Evolutionary conservation across 257 asterid species (phyloP), one percentile per base, ranked within the genome.

Genomic region (Capsicum baccatum): DNA sequence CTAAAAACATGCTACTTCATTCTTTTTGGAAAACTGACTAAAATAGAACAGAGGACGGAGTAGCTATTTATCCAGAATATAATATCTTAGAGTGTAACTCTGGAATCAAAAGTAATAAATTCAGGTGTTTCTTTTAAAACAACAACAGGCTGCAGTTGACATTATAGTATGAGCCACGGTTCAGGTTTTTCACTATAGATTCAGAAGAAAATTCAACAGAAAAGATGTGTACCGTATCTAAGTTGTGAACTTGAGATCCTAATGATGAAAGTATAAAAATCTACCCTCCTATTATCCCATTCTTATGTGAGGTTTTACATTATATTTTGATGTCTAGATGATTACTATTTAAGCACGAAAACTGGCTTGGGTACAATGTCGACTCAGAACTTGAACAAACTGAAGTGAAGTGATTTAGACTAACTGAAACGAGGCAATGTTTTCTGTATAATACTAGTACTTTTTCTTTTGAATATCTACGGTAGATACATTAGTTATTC

Each of bases 21-120:
- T 67, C 42, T 66, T 35, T 56, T 67, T 8, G 74, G 74, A 15
- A 67, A 67, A 67, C 12, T 6, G 19, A 67, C 74, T 67, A 35
- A 35, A 74, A 33, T 73, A 42, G 80, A 73, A n/a, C 26, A 71
- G 11, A 47, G 39, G 11, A 47, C 11, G 80, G 39, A 74, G 8
- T 76, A 76, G 21, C 81, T 76, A 16, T 21, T 76, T 76, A 8
- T 52, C 47, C 81, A 76, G 7, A 44, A 76, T 21, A 52, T 76
- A 50, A 52, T 74, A 74, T 76, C 12, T 52, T 76, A 21, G 52
- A 52, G 48, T 76, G 63, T 76, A 76, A 15, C 63, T 76, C 21
- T 52, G 81, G 81, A 52, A 47, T 5, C 81, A 26, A 50, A 76
- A 44, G 37, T n/a, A 71, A 52, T 52, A 52, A 52, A 76, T 21